phyloP scores from a whole-genome alignment of 2,329 filamentous ascomycete genomes.

The Sclerotinia nivalis region DNA sequence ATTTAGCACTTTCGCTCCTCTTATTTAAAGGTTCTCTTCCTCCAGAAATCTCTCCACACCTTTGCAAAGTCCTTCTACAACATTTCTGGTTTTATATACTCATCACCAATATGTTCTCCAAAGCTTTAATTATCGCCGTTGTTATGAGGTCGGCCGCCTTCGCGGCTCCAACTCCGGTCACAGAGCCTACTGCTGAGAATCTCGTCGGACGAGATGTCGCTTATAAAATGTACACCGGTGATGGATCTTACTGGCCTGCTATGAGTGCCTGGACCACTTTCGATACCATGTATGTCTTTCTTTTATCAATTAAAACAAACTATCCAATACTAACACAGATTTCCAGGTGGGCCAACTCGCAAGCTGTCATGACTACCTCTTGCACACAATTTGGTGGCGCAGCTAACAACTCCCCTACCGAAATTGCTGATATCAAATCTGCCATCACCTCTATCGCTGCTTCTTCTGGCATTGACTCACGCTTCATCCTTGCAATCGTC shows the following conservation, averaged over 20 bases:
- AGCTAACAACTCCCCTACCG: slow-evolving; percentile 14
- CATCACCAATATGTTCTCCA: slow-evolving; percentile 11
- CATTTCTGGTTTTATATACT: neutral
- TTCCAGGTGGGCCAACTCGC: slow-evolving; percentile 17
- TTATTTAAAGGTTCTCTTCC: neutral
- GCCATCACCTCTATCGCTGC: neutral
- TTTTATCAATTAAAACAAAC: no score
- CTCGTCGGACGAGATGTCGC: neutral
- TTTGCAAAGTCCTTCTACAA: slow-evolving; percentile 11
- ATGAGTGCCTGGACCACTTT: slow-evolving; percentile 9
- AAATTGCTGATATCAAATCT: neutral
- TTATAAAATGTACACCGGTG: slow-evolving; percentile 14
- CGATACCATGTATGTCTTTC: slow-evolving; percentile 12
- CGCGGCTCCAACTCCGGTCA: neutral
- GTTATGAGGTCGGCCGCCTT: neutral
- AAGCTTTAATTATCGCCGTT: neutral
- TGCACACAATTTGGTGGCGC: slow-evolving; percentile 6
- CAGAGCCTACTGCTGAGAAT: neutral
- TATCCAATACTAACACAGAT: neutral
- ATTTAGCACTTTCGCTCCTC: neutral
- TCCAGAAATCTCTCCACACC: slow-evolving; percentile 6
- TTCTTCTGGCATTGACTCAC: slow-evolving; percentile 14
- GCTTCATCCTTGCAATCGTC: slow-evolving; percentile 42
- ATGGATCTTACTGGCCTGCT: slow-evolving; percentile 12
- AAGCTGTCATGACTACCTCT: slow-evolving; percentile 10